Evolutionary conservation across 176 grass and related monocot species (phyloP).

Genomic region (Rhynchospora pubera): DNA sequence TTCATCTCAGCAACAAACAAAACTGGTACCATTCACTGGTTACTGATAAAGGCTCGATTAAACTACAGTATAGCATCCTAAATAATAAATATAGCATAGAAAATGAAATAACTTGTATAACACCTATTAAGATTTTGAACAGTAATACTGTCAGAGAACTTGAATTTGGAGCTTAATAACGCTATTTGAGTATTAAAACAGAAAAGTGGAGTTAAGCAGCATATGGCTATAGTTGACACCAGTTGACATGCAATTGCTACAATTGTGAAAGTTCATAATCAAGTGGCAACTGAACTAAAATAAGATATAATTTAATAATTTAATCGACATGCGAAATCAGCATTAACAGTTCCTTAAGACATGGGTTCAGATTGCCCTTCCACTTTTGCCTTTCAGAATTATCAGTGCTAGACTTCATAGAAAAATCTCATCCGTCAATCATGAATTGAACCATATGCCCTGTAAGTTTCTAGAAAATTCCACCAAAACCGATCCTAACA

Average conservation of each 20-base stretch:
- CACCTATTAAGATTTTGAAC: neutral
- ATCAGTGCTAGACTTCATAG: neutral
- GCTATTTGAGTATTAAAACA: neutral
- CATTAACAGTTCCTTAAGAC: neutral
- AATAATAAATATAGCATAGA: neutral
- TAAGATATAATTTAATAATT: neutral
- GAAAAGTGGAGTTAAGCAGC: neutral
- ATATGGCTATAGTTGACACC: neutral
- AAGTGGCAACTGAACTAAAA: too few relatives aligned
- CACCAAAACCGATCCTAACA: neutral
- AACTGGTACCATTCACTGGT: neutral
- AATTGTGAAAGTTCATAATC: neutral
- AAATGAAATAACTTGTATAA: neutral
- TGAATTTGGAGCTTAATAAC: neutral
- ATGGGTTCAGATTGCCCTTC: neutral
- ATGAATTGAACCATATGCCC: too few relatives aligned
- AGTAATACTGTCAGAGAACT: neutral
- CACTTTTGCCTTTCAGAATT: neutral
- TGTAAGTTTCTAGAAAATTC: too few relatives aligned
- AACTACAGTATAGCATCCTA: neutral
- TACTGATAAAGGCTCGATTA: neutral
- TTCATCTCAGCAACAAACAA: neutral
- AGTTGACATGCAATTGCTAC: neutral
- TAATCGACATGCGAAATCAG: neutral
- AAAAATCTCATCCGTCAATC: too few relatives aligned